phyloP scores from a whole-genome alignment of 495 filamentous ascomycete species.

The Penicillium herquei region DNA sequence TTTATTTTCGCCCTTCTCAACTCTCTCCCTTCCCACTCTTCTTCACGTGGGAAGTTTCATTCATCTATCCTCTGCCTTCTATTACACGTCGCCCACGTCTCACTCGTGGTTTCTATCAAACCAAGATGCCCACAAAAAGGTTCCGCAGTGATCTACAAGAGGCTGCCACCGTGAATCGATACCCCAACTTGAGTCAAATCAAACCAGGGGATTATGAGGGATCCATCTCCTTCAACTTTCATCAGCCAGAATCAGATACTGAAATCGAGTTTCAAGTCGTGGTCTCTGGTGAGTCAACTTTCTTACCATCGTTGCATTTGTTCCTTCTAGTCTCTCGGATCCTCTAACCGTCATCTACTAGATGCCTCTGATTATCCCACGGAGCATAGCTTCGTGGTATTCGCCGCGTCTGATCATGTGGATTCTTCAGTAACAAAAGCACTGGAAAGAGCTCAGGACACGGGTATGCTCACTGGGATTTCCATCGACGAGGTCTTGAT shows the following conservation, averaged over 20 bases:
- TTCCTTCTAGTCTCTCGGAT: not conserved
- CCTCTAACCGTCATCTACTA: constrained; percentile 18
- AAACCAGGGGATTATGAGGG: constrained; percentile 60
- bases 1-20: not conserved
- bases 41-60: too few relatives aligned
- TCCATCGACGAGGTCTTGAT: constrained; percentile 34
- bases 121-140: constrained; percentile 53
- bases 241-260: constrained; percentile 14
- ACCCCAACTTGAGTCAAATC: constrained; percentile 45
- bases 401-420: constrained; percentile 51
- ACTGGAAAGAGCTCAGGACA: constrained; percentile 39
- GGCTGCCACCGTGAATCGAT: constrained; percentile 28
- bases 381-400: constrained; percentile 59
- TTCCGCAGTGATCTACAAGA: constrained; percentile 53
- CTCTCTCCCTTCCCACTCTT: not conserved
- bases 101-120: not conserved
- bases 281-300: constrained; percentile 38
- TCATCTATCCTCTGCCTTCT: not conserved
- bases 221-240: constrained; percentile 57
- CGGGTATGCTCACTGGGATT: constrained; percentile 18
- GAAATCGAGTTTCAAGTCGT: constrained; percentile 52
- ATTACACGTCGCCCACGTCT: not conserved
- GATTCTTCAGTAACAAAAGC: constrained; percentile 42
- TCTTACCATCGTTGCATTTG: too few relatives aligned
- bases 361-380: constrained; percentile 66